Base-by-base conservation (phyloP, 1,139 yeast genomes). In the Petasospora rhodanensis region DNA sequence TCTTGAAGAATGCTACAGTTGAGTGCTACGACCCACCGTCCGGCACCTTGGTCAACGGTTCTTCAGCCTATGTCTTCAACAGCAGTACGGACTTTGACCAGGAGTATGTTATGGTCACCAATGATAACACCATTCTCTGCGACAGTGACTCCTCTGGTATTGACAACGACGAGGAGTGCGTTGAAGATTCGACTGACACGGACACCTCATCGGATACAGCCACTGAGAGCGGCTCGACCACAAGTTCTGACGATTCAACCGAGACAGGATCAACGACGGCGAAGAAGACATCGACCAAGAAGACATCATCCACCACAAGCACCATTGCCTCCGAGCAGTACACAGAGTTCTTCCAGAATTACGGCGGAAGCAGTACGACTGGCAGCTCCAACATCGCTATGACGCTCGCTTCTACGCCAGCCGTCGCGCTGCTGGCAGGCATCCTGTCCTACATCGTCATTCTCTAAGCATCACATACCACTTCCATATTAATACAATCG, bases 21-120 rank as follows among this genome's bases (percentile, higher is more conserved):
- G 68, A 73, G 27, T 73, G 94, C 49, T 81, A 83, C 58, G 86
- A 73, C 49, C 68, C 83, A 24, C 95, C 95, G 13, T 51, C 64
- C 13, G 69, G 61, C 29, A 61, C 70, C 12, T 51, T 52, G 34
- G 47, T 53, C 26, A 66, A 66, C 21, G 80, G 81, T 40, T 55
- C 70, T 31, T 59, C 61, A 41, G 73, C 91, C 0, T 86, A 76
- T 60, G 56, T 68, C 24, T 85, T 66, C 64, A 72, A 73, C 49
- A 57, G 59, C 41, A 61, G 71, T 12, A 52, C 54, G 26, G 70
- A 68, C 14, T 77, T 70, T 43, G 46, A 58, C 26, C 61, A 63
- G 26, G 55, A 59, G 11, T 61, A 72, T 46, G 59, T 86, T 35
- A 64, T 64, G 47, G 63, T 86, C 50, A 72, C 87, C 25, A 72